Percentiles rank a stretch among this genome's conserved stretches.
These are phyloP conservation scores for Leptomonas seymouri DNA, from an alignment of 208 protist species.

Conservation along the genomic window DNA sequence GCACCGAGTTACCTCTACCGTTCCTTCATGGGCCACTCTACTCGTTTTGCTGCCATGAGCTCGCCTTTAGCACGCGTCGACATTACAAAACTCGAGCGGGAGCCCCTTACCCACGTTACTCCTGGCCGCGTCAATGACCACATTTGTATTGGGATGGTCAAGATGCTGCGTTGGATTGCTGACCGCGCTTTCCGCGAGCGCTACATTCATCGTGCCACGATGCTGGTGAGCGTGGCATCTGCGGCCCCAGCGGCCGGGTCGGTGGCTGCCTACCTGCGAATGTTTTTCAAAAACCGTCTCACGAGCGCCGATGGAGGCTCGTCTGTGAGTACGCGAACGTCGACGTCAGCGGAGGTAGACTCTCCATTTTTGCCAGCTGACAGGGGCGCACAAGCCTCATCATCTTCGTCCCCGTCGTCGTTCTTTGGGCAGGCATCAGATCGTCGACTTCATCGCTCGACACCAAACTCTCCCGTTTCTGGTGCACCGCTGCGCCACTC, in stretches of 20 bases:
- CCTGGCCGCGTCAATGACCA: conserved; percentile 68
- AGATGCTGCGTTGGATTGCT: conserved; percentile 65
- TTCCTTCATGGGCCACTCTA: conserved; percentile 71
- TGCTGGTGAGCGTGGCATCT: conserved; percentile 63
- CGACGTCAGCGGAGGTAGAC: conserved; percentile 18
- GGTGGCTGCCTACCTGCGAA: conserved; percentile 51
- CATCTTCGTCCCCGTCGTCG: background rate
- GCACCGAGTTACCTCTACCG: conserved; percentile 41
- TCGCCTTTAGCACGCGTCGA: conserved; percentile 25
- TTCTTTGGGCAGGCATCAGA: background rate
- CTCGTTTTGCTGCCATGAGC: conserved; percentile 43
- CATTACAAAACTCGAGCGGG: conserved; percentile 58
- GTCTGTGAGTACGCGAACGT: background rate
- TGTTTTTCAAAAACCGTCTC: conserved; percentile 39
- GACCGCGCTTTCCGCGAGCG: conserved; percentile 78
- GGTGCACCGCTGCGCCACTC: conserved; percentile 16
- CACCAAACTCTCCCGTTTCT: conserved; percentile 12
- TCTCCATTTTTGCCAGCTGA: conserved; percentile 25
- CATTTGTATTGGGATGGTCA: conserved; percentile 69
- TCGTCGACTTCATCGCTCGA: conserved; percentile 3
- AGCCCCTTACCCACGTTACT: conserved; percentile 59
- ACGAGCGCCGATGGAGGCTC: background rate
- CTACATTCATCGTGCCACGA: conserved; percentile 76
- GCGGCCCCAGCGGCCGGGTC: conserved; percentile 55
- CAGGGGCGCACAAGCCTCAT: background rate